phyloP scores from a whole-genome alignment of 371 early-diverging fungal genomes.

The Rhizopus microsporus region DNA sequence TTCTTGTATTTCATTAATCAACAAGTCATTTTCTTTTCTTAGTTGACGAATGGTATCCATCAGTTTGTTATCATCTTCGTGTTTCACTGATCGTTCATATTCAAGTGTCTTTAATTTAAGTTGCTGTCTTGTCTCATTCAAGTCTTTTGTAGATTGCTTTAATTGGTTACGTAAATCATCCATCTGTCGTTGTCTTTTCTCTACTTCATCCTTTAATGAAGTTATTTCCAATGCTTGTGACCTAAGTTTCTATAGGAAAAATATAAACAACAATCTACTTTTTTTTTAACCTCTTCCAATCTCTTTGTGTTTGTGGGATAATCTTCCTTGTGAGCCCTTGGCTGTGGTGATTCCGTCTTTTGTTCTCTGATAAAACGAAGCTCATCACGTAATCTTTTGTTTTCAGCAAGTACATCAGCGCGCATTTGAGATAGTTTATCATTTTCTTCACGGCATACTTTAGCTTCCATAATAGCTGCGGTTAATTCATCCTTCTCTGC shows the following conservation, averaged over 20 bases:
- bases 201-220: constrained; percentile 29
- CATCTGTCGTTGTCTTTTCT: constrained; percentile 38
- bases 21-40: constrained; percentile 16
- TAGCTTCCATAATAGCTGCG: constrained; percentile 31
- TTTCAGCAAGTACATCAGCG: constrained; percentile 42
- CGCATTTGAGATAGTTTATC: constrained; percentile 35
- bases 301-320: background rate
- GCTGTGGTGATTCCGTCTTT: background rate
- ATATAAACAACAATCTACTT: background rate
- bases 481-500: constrained; percentile 51
- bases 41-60: constrained; percentile 14
- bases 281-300: constrained; percentile 3
- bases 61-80: background rate
- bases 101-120: constrained; percentile 29
- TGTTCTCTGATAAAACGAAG: constrained; percentile 19
- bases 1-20: constrained; percentile 27
- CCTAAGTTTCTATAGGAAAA: constrained; percentile 11
- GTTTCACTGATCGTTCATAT: constrained; percentile 26
- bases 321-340: background rate
- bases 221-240: constrained; percentile 31
- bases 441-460: constrained; percentile 37
- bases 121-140: constrained; percentile 33
- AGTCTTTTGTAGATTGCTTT: constrained; percentile 22
- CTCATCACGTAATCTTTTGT: constrained; percentile 28
- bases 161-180: constrained; percentile 26